phyloP scores from a whole-genome alignment of 2,329 filamentous ascomycete species.

The Ramularia endophylla region DNA sequence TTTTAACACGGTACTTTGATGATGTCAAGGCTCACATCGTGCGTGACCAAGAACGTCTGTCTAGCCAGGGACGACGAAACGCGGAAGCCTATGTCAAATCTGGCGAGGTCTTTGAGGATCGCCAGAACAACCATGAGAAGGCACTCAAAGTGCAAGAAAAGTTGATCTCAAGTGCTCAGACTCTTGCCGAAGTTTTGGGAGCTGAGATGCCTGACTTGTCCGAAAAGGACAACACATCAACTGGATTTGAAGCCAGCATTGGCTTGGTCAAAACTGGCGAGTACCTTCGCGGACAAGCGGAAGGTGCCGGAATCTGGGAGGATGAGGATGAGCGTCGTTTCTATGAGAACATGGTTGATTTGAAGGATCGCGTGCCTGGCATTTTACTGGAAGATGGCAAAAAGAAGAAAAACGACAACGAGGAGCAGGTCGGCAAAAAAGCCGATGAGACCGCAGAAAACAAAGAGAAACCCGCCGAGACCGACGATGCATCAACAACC shows the following conservation, averaged over 20 bases:
- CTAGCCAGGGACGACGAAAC: conserved; percentile 83
- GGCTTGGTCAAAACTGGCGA: conserved; percentile 91
- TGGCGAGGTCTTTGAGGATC: conserved; percentile 95
- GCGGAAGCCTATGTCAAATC: conserved; percentile 98
- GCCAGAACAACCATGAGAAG: conserved; percentile 93
- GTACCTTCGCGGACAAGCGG: conserved; percentile 81
- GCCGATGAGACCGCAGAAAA: conserved; percentile 44
- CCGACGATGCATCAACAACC: conserved; percentile 81
- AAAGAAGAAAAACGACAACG: conserved; percentile 80
- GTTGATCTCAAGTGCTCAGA: conserved; percentile 81
- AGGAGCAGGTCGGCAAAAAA: conserved; percentile 79
- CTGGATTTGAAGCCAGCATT: conserved; percentile 67
- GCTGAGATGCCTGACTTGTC: conserved; percentile 91
- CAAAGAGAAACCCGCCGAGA: conserved; percentile 51
- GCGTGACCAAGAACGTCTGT: conserved; percentile 86
- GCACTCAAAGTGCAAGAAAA: conserved; percentile 89
- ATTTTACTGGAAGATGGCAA: conserved; percentile 91
- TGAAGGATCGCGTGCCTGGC: conserved; percentile 91
- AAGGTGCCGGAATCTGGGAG: conserved; percentile 95
- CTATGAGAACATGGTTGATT: conserved; percentile 92
- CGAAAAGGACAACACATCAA: conserved; percentile 67
- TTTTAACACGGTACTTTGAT: conserved; percentile 83
- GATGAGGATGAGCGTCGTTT: conserved; percentile 97
- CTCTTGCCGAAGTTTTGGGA: conserved; percentile 80
- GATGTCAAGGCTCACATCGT: conserved; percentile 84